Evolutionary conservation across 257 asterid genomes (phyloP), one percentile per base, ranked within the genome.

Genomic region (Sherardia arvensis): DNA sequence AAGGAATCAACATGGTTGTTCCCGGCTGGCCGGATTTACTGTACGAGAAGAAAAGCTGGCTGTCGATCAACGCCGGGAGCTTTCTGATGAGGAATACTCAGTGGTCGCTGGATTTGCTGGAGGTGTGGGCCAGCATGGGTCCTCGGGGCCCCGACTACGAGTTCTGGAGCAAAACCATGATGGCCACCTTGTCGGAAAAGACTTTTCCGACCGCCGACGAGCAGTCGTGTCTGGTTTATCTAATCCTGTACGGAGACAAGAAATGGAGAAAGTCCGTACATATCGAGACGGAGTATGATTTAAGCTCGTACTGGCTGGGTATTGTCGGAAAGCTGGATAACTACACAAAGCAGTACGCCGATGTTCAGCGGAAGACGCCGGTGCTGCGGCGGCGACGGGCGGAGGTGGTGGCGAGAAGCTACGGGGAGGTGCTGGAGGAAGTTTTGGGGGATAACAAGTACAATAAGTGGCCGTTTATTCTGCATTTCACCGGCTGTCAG

Each of bases 401-500:
- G 3, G 75, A 70, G 79, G 68, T 56, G 51, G 59, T 70, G 54
- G 66, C 66, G 15, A 70, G 66, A 30, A 20, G 69, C 8, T 70
- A 70, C 22, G 73, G 60, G 25, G 38, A 21, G 59, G 20, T 55
- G 43, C 27, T 74, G 75, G 76, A 76, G 57, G 55, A 71, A 33
- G 26, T 67, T 23, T 21, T 75, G 27, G 69, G 58, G 49, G 70
- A 58, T 40, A 63, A 71, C 0, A 67, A 74, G 4, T 34, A 38
- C 4, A 74, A 66, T 0, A 70, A 57, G 43, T 32, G 75, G 68
- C 81, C 77, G 58, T 76, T 79, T 22, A 64, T 76, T 28, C 70
- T 79, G 1, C 84, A 79, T 48, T 79, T 79, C 6, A 77, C 78
- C 30, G 84, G 84, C 3, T 79, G 84, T 58, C 76, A 79, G 68